A percentile compares a stretch with the other conserved stretches of the same genome.
Conservation (phyloP, 164 flowering plant genomes). For the Stephania yunnanensis region DNA sequence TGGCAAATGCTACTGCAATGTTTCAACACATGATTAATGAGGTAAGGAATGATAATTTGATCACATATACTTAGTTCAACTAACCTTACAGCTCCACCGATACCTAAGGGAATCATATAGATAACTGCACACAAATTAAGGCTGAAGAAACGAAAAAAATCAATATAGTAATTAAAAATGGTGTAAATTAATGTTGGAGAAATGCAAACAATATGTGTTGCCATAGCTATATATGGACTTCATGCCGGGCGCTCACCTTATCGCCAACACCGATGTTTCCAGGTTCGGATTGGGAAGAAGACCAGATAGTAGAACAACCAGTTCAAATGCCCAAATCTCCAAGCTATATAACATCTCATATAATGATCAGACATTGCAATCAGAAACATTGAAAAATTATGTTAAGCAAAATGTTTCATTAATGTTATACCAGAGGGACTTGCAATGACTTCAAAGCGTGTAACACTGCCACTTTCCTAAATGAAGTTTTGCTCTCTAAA, state of each 20-base stretch:
- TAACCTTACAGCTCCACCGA: slow-evolving; percentile 69
- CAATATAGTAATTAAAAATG: background rate
- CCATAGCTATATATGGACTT: no score
- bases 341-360: slow-evolving; percentile 37
- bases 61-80: slow-evolving; percentile 7
- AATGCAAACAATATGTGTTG: no score
- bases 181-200: no score
- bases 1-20: background rate
- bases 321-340: slow-evolving; percentile 70
- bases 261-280: slow-evolving; percentile 72
- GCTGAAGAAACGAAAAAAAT: slow-evolving; percentile 27
- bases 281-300: slow-evolving; percentile 66
- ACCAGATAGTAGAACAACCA: slow-evolving; percentile 72
- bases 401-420: no score
- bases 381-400: background rate
- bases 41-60: no score
- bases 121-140: slow-evolving; percentile 44
- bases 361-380: no score
- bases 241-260: slow-evolving; percentile 30
- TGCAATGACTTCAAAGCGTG: no score
- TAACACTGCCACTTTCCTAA: no score
- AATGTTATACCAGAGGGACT: no score
- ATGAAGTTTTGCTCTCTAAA: no score
- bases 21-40: no score
- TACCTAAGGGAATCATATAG: slow-evolving; percentile 76